These are phyloP conservation scores for Sequoia sempervirens DNA, from an alignment of 75 land plant genomes.

Conservation along the genomic window DNA sequence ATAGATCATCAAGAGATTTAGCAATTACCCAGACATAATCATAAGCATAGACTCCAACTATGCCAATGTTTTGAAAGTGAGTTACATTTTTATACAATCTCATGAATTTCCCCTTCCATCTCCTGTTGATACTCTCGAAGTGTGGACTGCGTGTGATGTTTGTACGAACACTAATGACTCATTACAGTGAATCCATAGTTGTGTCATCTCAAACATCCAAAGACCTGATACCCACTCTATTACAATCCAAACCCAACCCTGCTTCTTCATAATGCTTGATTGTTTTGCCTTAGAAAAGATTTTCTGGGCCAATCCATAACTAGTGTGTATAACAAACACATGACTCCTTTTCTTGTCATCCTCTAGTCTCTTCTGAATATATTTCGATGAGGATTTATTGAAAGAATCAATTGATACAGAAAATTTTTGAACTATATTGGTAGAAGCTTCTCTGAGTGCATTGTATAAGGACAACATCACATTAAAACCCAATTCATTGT, in stretches of 20 bases:
- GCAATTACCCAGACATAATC: constrained; percentile 6
- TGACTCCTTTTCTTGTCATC: no score
- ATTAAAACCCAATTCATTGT: no score
- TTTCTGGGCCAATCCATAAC: neutral
- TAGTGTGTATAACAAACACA: neutral
- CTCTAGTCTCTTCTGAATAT: no score
- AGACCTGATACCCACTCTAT: neutral
- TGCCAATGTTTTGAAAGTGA: constrained; percentile 12
- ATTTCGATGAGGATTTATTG: no score
- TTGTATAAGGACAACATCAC: no score
- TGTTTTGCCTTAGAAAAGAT: neutral
- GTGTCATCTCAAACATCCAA: neutral
- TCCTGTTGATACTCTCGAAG: constrained; percentile 14
- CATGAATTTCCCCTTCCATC: constrained; percentile 18
- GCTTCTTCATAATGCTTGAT: neutral
- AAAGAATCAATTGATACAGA: no score
- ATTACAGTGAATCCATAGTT: constrained; percentile 27
- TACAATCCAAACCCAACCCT: neutral
- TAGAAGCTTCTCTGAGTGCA: no score
- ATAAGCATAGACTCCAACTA: constrained; percentile 26
- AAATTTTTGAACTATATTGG: no score
- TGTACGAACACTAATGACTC: constrained; percentile 33
- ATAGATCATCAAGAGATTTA: neutral
- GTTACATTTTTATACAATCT: constrained; percentile 8
- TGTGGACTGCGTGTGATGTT: constrained; percentile 20